Percentiles rank a stretch among this genome's conserved stretches.
Conservation (phyloP, 306 rosid genomes). For the Rosa rugosa region DNA sequence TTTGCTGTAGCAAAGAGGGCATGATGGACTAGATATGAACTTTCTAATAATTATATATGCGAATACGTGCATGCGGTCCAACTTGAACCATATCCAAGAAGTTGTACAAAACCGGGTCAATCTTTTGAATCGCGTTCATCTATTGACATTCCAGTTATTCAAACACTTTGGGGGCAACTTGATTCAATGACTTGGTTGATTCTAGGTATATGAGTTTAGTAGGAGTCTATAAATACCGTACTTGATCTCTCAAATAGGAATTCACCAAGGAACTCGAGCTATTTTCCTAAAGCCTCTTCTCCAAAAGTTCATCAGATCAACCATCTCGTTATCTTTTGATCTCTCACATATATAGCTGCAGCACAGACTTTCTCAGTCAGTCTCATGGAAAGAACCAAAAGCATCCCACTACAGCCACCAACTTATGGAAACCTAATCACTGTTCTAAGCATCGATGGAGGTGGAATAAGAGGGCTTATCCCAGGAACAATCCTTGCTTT, state of each 20-base stretch:
- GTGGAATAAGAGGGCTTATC: constrained; percentile 69
- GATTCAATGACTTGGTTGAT: background rate
- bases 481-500: constrained; percentile 54
- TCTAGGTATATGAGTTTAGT: background rate
- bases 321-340: background rate
- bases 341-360: background rate
- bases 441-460: constrained; percentile 74
- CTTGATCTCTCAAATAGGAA: background rate
- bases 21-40: background rate
- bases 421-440: constrained; percentile 55
- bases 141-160: background rate
- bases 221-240: constrained; percentile 9
- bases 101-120: background rate
- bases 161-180: background rate
- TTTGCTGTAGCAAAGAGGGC: background rate
- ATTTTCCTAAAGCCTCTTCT: background rate
- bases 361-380: background rate
- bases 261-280: constrained; percentile 1
- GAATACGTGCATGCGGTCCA: background rate
- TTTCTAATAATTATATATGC: background rate
- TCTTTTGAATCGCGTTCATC: background rate
- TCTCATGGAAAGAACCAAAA: constrained; percentile 23
- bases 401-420: constrained; percentile 40
- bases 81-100: background rate
- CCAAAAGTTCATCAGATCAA: background rate